Base-by-base conservation (phyloP, 805 yeast species). In the Lipomyces kockii region DNA sequence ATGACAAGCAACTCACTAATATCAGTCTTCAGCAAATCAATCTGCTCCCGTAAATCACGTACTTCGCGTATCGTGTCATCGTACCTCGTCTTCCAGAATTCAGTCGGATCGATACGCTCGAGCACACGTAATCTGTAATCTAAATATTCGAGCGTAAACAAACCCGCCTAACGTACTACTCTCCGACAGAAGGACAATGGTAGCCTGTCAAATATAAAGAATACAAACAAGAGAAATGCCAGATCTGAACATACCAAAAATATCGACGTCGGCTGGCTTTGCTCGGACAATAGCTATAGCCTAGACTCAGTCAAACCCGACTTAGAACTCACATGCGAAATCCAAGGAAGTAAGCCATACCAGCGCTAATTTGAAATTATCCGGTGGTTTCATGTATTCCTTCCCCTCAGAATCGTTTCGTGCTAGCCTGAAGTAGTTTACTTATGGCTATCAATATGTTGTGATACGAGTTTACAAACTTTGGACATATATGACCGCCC, bases 61-160 rank as follows among this genome's bases (percentile, higher is more conserved):
- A 46, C 63, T 34, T 65, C 60, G 2, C 68, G 59, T 52, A 46
- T 53, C 25, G 46, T 20, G 12, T 62, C 63, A 11, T 65, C 63
- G 27, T 65, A 65, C 17, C 66, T 62, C 39, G 37, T 37, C 34
- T 52, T 58, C 68, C 68, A 65, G 35, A 56, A 65, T n/a, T 65
- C 65, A 17, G 35, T 60, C 34, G 66, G 68, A 51, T 58, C 66
- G 17, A 62, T 51, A 4, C 63, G 60, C 35, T 62, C 43, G 12
- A 65, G 68, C 14, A 65, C 51, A 32, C 49, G 60, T n/a, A 37
- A 43, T 22, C 63, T 57, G 58, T 62, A 65, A 22, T 65, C 68
- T 62, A 37, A 37, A 8, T 22, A 34, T 11, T 25, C 32, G 11
- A 12, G 2, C 2, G 11, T 29, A 9, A 20, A n/a, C 22, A 22